Conservation (phyloP, 2,329 filamentous ascomycete genomes). For the Trichoderma harzianum region DNA sequence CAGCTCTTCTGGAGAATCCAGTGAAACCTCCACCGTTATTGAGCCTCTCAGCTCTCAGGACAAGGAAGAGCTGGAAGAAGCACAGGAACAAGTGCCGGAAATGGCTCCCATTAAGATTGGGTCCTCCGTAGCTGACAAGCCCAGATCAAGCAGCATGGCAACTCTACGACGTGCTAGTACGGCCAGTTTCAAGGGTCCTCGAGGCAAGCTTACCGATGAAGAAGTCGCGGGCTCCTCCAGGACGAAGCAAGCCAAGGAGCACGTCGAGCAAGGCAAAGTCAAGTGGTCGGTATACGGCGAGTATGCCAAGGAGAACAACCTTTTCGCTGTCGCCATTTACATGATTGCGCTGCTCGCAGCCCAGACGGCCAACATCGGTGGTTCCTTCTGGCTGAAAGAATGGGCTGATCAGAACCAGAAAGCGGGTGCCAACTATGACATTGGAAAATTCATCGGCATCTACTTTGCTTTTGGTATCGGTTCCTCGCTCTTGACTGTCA, state of each 20-base stretch:
- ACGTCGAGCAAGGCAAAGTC: slow-evolving; percentile 90
- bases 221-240: slow-evolving; percentile 69
- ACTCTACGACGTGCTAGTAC: slow-evolving; percentile 88
- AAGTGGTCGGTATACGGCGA: slow-evolving; percentile 92
- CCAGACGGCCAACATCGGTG: slow-evolving; percentile 78
- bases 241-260: slow-evolving; percentile 83
- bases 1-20: slow-evolving; percentile 45
- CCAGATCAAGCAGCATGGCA: slow-evolving; percentile 65
- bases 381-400: slow-evolving; percentile 87
- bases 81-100: slow-evolving; percentile 72
- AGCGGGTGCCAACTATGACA: slow-evolving; percentile 64
- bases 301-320: slow-evolving; percentile 92
- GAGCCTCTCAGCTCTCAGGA: slow-evolving; percentile 50
- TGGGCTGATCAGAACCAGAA: slow-evolving; percentile 81
- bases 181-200: slow-evolving; percentile 81
- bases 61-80: slow-evolving; percentile 69
- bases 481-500: slow-evolving; percentile 75
- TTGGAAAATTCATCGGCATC: slow-evolving; percentile 89
- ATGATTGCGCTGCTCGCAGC: slow-evolving; percentile 71
- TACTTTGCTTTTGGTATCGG: slow-evolving; percentile 95
- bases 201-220: slow-evolving; percentile 81
- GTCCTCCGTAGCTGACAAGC: slow-evolving; percentile 47
- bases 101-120: slow-evolving; percentile 69
- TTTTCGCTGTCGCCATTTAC: slow-evolving; percentile 80
- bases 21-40: slow-evolving; percentile 57